Base-by-base conservation (phyloP, 352 stramenopile genomes). In the Peronospora tabacina region DNA sequence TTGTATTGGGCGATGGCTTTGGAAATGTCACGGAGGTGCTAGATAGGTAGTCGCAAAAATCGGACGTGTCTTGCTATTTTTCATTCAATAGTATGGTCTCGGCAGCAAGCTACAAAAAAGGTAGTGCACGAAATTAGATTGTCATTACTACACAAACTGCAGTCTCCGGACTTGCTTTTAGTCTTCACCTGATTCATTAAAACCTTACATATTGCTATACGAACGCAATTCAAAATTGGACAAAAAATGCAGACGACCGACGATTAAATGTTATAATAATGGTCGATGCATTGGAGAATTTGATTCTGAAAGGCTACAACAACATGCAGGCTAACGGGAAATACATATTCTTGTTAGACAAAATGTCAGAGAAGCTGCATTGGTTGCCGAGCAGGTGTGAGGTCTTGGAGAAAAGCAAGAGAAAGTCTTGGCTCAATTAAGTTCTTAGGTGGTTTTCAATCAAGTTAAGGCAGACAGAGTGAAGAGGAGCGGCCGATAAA, bases 271-370 rank as follows among this genome's bases (percentile, higher is more conserved):
- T 42, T 48, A 35, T 35, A n/a, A 30, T 8, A 17, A 56, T 52
- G 28, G 44, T 67, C 41, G 74, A 85, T 20, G 55, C 45, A 41
- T 66, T 90, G 47, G 75, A 90, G 55, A 68, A 86, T 33, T 62
- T 87, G 36, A 83, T 90, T 17, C 59, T 90, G 7, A 75, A 90
- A 51, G 79, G 75, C 32, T 90, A 90, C 58, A 85, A 84, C 51
- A 87, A 72, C 59, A 86, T 90, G 70, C 75, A 90, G 59, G 86
- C 72, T 46, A 75, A 90, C 44, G 79, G 75, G 29, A 75, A 90
- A 49, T 76, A 79, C 55, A 87, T 90, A 46, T 87, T 87, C 33
- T 52, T 90, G 20, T 72, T 75, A 7, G 52, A 74, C 1, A 72
- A 87, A 16, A 72, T 90, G 15, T 72, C 75, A 19, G 62, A 67